Evolutionary conservation across 1,284 basidiomycete species (phyloP).

Genomic region (Trametes polyzona): DNA sequence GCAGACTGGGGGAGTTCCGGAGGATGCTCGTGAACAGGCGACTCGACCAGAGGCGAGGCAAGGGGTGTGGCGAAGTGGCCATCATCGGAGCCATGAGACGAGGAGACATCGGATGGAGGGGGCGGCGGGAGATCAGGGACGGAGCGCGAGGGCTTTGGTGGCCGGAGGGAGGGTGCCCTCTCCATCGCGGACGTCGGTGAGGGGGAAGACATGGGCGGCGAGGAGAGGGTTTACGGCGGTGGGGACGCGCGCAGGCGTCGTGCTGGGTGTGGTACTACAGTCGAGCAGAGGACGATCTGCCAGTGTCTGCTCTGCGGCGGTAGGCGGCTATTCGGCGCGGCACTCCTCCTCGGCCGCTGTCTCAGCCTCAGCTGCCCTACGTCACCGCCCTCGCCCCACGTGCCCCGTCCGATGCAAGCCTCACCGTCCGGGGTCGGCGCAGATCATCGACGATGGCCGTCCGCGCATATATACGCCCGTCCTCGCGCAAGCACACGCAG

Average conservation of each 20-base stretch:
- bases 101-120: constrained; percentile 15
- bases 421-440: background rate
- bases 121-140: constrained; percentile 21
- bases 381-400: background rate
- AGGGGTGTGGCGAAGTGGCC: constrained; percentile 32
- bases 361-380: constrained; percentile 1
- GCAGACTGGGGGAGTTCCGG: constrained; percentile 4
- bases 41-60: constrained; percentile 25
- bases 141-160: constrained; percentile 25
- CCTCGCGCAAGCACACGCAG: too few relatives aligned
- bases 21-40: constrained; percentile 11
- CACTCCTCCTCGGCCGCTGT: background rate
- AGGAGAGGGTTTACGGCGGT: background rate
- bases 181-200: constrained; percentile 25
- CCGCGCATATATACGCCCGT: background rate
- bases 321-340: background rate
- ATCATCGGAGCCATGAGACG: constrained; percentile 26
- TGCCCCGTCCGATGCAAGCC: constrained; percentile 9
- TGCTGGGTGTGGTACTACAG: background rate
- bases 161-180: constrained; percentile 21
- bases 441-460: background rate
- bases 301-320: background rate
- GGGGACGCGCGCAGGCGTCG: background rate
- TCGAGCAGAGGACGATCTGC: background rate
- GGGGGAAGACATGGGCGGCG: constrained; percentile 11